phyloP scores from a whole-genome alignment of 2,329 filamentous ascomycete genomes.

The Pyrenophora tritici-repentis region DNA sequence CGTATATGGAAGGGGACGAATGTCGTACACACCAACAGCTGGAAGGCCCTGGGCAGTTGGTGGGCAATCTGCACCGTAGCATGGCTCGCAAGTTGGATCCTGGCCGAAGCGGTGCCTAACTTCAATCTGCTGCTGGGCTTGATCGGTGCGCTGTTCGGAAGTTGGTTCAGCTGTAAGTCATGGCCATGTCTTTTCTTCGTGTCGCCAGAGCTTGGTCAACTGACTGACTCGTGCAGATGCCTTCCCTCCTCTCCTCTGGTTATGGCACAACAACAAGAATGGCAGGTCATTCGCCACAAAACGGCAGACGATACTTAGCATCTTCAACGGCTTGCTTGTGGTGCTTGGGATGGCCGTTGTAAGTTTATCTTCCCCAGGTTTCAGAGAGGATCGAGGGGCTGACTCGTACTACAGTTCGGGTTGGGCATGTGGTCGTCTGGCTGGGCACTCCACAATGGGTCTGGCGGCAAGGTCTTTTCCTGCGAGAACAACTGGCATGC shows the following conservation, averaged over 20 bases:
- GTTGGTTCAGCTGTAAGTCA: slow-evolving; percentile 66
- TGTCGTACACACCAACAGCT: slow-evolving; percentile 30
- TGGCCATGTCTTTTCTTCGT: background rate
- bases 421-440: slow-evolving; percentile 40
- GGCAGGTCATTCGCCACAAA: slow-evolving; percentile 41
- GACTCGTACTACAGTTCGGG: slow-evolving; percentile 23
- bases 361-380: slow-evolving; percentile 8
- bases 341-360: slow-evolving; percentile 37
- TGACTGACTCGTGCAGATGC: slow-evolving; percentile 35
- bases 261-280: slow-evolving; percentile 53
- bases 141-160: slow-evolving; percentile 64
- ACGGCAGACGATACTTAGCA: slow-evolving; percentile 52
- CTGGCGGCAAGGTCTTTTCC: slow-evolving; percentile 35
- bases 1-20: slow-evolving; percentile 66
- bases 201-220: background rate
- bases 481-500: slow-evolving; percentile 40
- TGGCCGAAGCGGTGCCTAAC: slow-evolving; percentile 71
- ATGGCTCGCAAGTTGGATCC: slow-evolving; percentile 68
- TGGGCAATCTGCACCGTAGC: slow-evolving; percentile 58
- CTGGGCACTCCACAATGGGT: slow-evolving; percentile 25
- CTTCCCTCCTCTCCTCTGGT: slow-evolving; percentile 53
- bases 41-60: slow-evolving; percentile 57
- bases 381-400: background rate
- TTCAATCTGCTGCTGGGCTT: slow-evolving; percentile 71
- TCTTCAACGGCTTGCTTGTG: slow-evolving; percentile 54